Evolutionary conservation across 2,329 filamentous ascomycete species (phyloP), one percentile per base, ranked within the genome.

Genomic region (Aureobasidium subglaciale): DNA sequence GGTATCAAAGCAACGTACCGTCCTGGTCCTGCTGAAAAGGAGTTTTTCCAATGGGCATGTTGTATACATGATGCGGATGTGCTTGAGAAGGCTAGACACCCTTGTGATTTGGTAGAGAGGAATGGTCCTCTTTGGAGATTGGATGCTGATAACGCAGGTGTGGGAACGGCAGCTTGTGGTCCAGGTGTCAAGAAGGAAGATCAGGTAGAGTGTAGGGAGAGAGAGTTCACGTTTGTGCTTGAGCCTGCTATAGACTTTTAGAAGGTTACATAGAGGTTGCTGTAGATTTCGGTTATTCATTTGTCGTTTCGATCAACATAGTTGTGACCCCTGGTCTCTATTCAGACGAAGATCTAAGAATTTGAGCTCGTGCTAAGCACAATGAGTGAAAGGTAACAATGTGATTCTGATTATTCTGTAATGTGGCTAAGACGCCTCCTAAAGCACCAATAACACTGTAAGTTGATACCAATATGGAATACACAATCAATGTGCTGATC

Each of bases 1-100:
- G 67, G 71, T 15, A 56, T 73, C 27, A 59, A 65, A 30, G 67
- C 73, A 57, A 62, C 45, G 42, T 55, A 40, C 24, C 5, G 32
- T 4, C 41, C 53, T 6, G 41, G 53, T 3, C 41, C 53, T 5
- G 11, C 16, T 2, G 42, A 55, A 11, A 46, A 48, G 10, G 42
- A 55, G 27, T 48, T 46, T 11, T 55, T 55, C 32, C 53, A 55
- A 13, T 55, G 53, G 53, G 40, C 53, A 5, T 42, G 40, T 27
- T 48, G 41, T 8, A 30, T 46, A 41, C 53, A 55, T 40, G 53
- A 55, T 41, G 53, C 53, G 6, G 34, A 55, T 32, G 32, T 37
- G 15, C 15, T 55, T 22, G 53, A 55, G 9, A 18, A 25, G 6
- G 42, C 53, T 2, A 41, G 53, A 20, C 53, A 55, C 13, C 53